phyloP scores from a whole-genome alignment of 495 filamentous ascomycete genomes.

The Amphirosellinia nigrospora region DNA sequence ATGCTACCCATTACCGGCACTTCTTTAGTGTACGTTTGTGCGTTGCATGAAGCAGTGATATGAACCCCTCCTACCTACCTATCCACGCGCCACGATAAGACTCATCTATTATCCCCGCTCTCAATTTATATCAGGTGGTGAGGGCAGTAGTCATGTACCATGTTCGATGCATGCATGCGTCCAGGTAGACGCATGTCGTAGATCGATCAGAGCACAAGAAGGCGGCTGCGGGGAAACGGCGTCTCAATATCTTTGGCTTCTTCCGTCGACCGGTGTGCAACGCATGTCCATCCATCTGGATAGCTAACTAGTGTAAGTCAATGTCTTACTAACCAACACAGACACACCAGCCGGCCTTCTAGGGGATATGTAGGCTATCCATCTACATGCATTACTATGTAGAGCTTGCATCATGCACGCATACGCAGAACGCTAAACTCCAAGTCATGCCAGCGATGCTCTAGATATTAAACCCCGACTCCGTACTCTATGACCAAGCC shows the following conservation, averaged over 20 bases:
- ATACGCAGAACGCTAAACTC: background rate
- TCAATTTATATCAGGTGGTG: background rate
- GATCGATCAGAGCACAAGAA: background rate
- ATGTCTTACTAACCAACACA: background rate
- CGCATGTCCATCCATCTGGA: background rate
- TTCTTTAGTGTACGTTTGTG: background rate
- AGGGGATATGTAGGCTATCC: background rate
- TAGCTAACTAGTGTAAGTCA: background rate
- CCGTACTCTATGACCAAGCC: slow-evolving; percentile 8
- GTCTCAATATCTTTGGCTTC: background rate
- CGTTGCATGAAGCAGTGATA: slow-evolving; percentile 7
- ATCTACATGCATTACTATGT: background rate
- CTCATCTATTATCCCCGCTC: background rate
- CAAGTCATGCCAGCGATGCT: slow-evolving; percentile 6
- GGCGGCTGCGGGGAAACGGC: background rate
- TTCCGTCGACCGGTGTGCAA: background rate
- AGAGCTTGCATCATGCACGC: background rate
- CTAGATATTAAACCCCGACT: slow-evolving; percentile 5
- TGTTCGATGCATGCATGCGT: background rate
- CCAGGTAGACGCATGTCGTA: background rate
- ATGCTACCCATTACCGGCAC: background rate
- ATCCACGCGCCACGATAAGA: background rate
- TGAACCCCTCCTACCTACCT: background rate
- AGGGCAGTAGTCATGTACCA: background rate
- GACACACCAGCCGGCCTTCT: background rate